Conservation (phyloP, 2,329 filamentous ascomycete species). For the Drechslerella coelobrocha region DNA sequence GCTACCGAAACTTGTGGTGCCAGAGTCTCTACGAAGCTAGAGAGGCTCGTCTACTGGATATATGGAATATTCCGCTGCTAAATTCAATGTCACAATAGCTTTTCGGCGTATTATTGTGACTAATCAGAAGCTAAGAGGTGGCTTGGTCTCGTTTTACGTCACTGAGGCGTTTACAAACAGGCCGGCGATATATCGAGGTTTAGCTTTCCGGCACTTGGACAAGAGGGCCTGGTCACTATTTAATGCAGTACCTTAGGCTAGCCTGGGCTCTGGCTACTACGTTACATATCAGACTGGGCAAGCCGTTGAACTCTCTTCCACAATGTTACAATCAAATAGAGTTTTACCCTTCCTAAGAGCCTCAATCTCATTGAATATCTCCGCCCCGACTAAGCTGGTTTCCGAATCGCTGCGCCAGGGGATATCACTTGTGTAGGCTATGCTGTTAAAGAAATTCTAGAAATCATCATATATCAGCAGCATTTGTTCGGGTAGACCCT, state of each 20-base stretch:
- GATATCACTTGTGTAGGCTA: not conserved
- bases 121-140: slow-evolving; percentile 1
- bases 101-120: slow-evolving; percentile 21
- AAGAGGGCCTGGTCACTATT: not conserved
- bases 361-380: slow-evolving; percentile 20
- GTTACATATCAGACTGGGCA: slow-evolving; percentile 35
- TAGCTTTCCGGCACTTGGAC: too few relatives aligned
- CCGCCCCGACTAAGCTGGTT: slow-evolving; percentile 12
- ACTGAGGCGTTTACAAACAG: not conserved
- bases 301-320: slow-evolving; percentile 15
- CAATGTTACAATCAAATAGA: slow-evolving; percentile 32
- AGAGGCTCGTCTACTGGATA: not conserved
- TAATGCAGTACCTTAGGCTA: not conserved
- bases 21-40: not conserved
- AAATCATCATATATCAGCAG: slow-evolving; percentile 5
- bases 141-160: slow-evolving; percentile 12
- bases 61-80: slow-evolving; percentile 21
- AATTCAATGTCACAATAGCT: slow-evolving; percentile 30
- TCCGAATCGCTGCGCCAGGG: slow-evolving; percentile 40
- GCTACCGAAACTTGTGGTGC: not conserved
- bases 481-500: not conserved
- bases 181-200: not conserved
- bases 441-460: slow-evolving; percentile 11
- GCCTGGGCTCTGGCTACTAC: slow-evolving; percentile 31
- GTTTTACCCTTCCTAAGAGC: slow-evolving; percentile 29